phyloP scores from a whole-genome alignment of 257 asterid genomes.

The Oldenlandia corymbosa region DNA sequence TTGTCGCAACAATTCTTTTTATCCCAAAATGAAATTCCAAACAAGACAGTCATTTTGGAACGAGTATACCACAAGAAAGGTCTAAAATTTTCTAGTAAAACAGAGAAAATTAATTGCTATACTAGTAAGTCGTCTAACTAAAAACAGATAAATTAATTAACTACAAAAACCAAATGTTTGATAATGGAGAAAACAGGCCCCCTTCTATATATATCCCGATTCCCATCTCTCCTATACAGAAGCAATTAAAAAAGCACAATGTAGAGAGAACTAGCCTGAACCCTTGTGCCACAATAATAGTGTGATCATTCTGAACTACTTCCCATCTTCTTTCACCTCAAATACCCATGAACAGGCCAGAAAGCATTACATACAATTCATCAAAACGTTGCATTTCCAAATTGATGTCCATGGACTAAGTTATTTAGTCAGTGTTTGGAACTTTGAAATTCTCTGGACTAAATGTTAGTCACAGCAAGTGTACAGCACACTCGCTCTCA shows the following conservation, averaged over 20 bases:
- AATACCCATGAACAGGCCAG: neutral
- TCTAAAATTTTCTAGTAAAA: too few species aligned
- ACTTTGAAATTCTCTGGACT: conserved; percentile 20
- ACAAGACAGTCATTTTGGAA: too few species aligned
- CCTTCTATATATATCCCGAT: neutral
- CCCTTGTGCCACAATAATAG: conserved; percentile 1
- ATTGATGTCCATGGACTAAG: too few species aligned
- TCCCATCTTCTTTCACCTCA: neutral
- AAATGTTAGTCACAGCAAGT: conserved; percentile 52
- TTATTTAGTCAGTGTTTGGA: too few species aligned
- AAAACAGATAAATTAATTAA: too few species aligned
- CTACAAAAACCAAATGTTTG: neutral
- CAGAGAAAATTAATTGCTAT: too few species aligned
- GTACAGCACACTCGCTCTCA: conserved; percentile 37
- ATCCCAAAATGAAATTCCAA: too few species aligned
- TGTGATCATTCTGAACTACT: neutral
- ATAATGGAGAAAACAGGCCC: conserved; percentile 1
- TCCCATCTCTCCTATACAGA: conserved; percentile 10
- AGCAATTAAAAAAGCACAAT: conserved; percentile 3
- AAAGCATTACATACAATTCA: neutral
- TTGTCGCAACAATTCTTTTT: too few species aligned
- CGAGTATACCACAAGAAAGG: too few species aligned
- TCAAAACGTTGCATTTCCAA: neutral
- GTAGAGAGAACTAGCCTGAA: neutral
- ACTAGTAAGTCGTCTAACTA: too few species aligned